Evolutionary conservation across 805 yeast species (phyloP), one percentile per base, ranked within the genome.

Genomic region (Starmerella bombi): DNA sequence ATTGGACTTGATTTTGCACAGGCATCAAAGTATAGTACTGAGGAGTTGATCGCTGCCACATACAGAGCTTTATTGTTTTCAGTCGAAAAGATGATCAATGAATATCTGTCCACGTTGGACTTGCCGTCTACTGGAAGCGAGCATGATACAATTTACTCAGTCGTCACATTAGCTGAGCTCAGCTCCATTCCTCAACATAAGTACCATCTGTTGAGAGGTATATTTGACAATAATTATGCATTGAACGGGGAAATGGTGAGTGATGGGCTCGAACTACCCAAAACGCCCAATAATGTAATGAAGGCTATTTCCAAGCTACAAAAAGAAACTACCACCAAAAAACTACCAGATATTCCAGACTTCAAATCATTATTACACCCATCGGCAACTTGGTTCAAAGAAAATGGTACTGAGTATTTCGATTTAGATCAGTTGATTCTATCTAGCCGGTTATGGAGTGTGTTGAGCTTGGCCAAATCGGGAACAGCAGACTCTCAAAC

Each of bases 161-260:
- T 59, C 1, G 64, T 64, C 17, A 58, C 59, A 9, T 40, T 63
- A 17, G 60, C 59, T 16, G 67, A 63, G 41, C 47, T 60, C 16
- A 9, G 41, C 3, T 3, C 43, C 4, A 50, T 58, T 14, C 42
- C 50, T 5, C 42, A 44, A 1, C 52, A 52, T 42, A 47, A 46
- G 18, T 29, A 43, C 17, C 42, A 50, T 7, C 46, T 63, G 14
- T 49, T 63, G 34, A 49, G 49, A 17, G 50, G 57, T 5, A 58
- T 61, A 3, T 64, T 63, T 41, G 65, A 63, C 39, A 56, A 58
- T 43, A 25, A 55, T 6, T 45, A 37, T 3, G 67, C 63, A 6
- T 51, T 63, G 43, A 61, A 63, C 36, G 51, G 53, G 25, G 68
- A 63, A 45, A 54, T 63, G 53, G 42, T 40, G 8, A 53, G 57